Conservation (phyloP, 139 green algal species). For the Gonium pectorale region DNA sequence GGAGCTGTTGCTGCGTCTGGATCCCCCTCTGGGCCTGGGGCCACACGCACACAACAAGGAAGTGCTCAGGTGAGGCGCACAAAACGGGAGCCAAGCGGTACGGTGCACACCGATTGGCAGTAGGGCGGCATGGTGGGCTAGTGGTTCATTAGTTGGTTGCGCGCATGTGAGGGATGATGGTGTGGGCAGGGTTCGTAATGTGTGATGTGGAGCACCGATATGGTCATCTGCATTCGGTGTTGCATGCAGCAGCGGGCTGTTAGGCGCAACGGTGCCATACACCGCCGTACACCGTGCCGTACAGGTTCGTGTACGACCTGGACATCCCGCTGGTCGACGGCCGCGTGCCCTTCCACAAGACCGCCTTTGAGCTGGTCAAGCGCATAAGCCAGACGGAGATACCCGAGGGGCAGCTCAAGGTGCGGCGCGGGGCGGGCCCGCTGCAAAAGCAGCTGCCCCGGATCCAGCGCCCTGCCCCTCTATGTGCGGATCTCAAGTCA, state of each 20-base stretch:
- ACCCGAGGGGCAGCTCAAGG: constrained; percentile 61
- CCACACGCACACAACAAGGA: constrained; percentile 65
- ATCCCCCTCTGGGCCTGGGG: constrained; percentile 75
- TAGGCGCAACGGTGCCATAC: too few relatives aligned
- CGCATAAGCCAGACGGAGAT: constrained; percentile 69
- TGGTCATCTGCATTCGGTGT: too few relatives aligned
- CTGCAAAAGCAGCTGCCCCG: too few relatives aligned
- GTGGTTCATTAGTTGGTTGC: background rate
- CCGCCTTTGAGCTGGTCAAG: constrained; percentile 78
- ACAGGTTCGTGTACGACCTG: constrained; percentile 75
- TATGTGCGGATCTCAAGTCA: too few relatives aligned
- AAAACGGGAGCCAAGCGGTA: too few relatives aligned
- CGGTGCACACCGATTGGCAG: background rate
- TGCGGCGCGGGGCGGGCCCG: too few relatives aligned
- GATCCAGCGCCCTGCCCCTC: too few relatives aligned
- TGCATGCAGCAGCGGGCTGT: too few relatives aligned
- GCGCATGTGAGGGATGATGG: background rate
- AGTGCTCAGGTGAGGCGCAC: constrained; percentile 66
- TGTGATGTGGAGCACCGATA: too few relatives aligned
- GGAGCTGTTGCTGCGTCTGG: constrained; percentile 68
- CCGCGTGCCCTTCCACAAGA: constrained; percentile 74
- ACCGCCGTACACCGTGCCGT: background rate
- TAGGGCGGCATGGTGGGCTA: background rate
- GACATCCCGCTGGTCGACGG: constrained; percentile 77
- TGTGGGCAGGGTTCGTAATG: too few relatives aligned